Base-by-base conservation (phyloP, 1,284 basidiomycete genomes). In the Moniliophthora roreri region DNA sequence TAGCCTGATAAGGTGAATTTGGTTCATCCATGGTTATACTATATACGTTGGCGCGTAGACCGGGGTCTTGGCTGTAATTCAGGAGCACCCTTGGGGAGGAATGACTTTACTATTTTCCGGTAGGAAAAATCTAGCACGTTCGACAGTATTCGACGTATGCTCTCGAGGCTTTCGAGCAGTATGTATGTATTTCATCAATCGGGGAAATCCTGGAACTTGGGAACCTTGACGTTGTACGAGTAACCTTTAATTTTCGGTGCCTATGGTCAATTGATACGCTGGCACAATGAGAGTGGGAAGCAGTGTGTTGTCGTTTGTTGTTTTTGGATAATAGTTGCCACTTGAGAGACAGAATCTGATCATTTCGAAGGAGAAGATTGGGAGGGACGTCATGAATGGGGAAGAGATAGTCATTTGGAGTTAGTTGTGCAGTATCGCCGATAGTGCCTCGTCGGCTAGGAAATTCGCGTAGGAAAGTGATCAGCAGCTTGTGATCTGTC, bases 1-100 rank as follows among this genome's bases (percentile, higher is more conserved):
- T 46, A 28, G 13, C 44, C 44, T 16, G 44, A 46, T 46, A 46
- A 46, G 44, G 44, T 46, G 44, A 32, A n/a, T 28, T 32, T 26
- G 41, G 41, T 40, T 40, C 16, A 18, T 40, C 39, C 39, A 40
- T 18, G 39, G 21, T 40, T 21, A 44, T 23, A 24, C 41, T 44
- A 23, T 44, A 44, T 44, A 24, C 20, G 41, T 44, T 44, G 41
- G 41, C 41, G 41, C 20, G 41, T 32, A 32, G 28, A 6, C 28
- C 7, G 28, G 28, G 28, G 28, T 32, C 28, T 32, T 32, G 28
- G 28, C 28, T 6, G 28, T 32, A 32, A 15, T 44, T 44, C 5
- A 23, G 23, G 23, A 24, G 28, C 26, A 42, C 41, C 21, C 15
- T 20, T 41, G 16, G 10, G 39, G 18, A 2, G 3, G 18, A 44